phyloP scores from a whole-genome alignment of 1,284 basidiomycete species.

The Malassezia cuniculi region DNA sequence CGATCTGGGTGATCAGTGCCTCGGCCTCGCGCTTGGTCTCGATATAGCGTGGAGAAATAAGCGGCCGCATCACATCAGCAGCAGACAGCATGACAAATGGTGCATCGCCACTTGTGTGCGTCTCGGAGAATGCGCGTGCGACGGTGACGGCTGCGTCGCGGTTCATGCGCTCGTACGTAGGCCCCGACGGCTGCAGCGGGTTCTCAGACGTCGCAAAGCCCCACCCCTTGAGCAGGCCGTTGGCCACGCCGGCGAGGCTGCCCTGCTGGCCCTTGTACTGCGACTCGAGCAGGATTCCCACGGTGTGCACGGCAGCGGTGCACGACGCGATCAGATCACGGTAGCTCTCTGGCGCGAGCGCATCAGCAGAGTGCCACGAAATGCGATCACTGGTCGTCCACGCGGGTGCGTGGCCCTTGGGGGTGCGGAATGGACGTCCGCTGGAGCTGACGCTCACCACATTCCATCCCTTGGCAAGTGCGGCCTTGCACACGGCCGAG shows the following conservation, averaged over 20 bases:
- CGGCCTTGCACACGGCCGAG: slow-evolving; percentile 76
- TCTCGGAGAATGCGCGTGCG: slow-evolving; percentile 35
- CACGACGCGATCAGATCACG: slow-evolving; percentile 55
- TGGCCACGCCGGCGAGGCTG: slow-evolving; percentile 41
- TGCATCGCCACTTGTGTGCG: neutral
- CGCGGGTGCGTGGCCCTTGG: slow-evolving; percentile 65
- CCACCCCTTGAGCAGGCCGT: slow-evolving; percentile 35
- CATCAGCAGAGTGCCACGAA: slow-evolving; percentile 35
- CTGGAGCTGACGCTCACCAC: slow-evolving; percentile 81
- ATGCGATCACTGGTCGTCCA: slow-evolving; percentile 54
- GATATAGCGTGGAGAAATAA: slow-evolving; percentile 73
- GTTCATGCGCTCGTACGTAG: slow-evolving; percentile 66
- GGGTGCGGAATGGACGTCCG: slow-evolving; percentile 68
- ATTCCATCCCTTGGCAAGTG: slow-evolving; percentile 66
- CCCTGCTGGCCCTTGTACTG: slow-evolving; percentile 55
- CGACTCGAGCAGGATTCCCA: slow-evolving; percentile 78
- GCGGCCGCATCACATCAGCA: slow-evolving; percentile 76
- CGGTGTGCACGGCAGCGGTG: slow-evolving; percentile 76
- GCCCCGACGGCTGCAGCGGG: slow-evolving; percentile 16
- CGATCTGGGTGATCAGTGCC: slow-evolving; percentile 49
- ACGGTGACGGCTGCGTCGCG: slow-evolving; percentile 54
- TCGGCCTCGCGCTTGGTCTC: slow-evolving; percentile 82
- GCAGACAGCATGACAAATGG: slow-evolving; percentile 89
- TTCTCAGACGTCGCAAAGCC: slow-evolving; percentile 47
- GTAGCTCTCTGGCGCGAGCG: slow-evolving; percentile 68